Evolutionary conservation across 148 eudicot species (phyloP).

Genomic region (Silene uniflora): DNA sequence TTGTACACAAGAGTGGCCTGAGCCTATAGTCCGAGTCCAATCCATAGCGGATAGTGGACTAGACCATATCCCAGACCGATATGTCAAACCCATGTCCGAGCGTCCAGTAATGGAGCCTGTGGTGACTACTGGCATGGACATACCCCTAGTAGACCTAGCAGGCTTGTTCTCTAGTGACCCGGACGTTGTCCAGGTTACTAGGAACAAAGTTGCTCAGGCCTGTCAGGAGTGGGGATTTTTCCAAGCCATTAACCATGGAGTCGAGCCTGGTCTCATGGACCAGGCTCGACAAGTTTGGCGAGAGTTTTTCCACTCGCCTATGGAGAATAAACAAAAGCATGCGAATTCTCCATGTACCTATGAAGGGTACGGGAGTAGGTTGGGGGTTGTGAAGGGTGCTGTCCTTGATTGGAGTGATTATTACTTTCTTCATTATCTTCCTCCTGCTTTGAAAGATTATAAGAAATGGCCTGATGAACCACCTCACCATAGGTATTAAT

Average conservation of each 20-base stretch:
- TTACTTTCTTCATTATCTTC: conserved; percentile 76
- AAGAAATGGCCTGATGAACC: conserved; percentile 77
- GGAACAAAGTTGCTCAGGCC: conserved; percentile 36
- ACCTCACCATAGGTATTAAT: conserved; percentile 45
- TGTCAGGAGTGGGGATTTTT: conserved; percentile 85
- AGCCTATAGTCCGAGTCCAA: conserved; percentile 82
- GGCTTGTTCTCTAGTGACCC: conserved; percentile 31
- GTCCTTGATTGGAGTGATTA: conserved; percentile 96
- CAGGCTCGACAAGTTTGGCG: conserved; percentile 61
- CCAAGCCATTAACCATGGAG: conserved; percentile 76
- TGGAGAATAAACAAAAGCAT: conserved; percentile 64
- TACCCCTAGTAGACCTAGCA: conserved; percentile 63
- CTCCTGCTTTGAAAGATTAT: conserved; percentile 48
- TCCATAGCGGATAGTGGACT: conserved; percentile 62
- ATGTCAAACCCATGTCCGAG: conserved; percentile 51
- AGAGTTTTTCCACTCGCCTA: conserved; percentile 69
- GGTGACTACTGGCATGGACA: conserved; percentile 23
- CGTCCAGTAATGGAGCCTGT: conserved; percentile 32
- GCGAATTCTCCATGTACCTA: conserved; percentile 71
- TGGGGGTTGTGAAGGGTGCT: conserved; percentile 83
- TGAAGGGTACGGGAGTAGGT: conserved; percentile 90
- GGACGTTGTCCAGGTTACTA: conserved; percentile 10
- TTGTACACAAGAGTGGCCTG: conserved; percentile 66
- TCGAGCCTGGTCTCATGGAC: conserved; percentile 58
- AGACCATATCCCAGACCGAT: conserved; percentile 45